A percentile compares a stretch with the other conserved stretches of the same genome.
phyloP scores from a whole-genome alignment of 2,329 filamentous ascomycete species.

The Monilinia vaccinii-corymbosi region DNA sequence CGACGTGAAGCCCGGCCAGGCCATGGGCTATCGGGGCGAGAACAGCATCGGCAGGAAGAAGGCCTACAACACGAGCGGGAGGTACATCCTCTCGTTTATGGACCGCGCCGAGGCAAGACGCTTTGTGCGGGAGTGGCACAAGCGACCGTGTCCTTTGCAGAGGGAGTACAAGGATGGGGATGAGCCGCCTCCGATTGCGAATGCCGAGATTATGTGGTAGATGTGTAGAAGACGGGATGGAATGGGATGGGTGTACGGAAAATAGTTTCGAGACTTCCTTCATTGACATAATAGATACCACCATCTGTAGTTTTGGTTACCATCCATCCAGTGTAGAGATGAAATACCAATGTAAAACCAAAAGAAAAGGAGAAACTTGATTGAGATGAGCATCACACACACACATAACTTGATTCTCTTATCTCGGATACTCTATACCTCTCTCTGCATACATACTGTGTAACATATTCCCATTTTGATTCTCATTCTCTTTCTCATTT shows the following conservation, averaged over 20 bases:
- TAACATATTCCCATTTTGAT: neutral
- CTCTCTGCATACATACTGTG: constrained; percentile 20
- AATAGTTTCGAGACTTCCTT: neutral
- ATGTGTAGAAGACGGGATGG: neutral
- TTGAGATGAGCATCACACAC: neutral
- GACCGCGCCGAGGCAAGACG: constrained; percentile 30
- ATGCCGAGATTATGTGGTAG: constrained; percentile 41
- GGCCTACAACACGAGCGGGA: constrained; percentile 12
- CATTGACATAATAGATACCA: neutral
- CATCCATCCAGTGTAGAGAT: neutral
- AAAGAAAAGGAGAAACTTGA: neutral
- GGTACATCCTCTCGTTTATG: constrained; percentile 27
- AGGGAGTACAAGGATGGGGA: constrained; percentile 29
- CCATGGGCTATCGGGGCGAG: neutral
- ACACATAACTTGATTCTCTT: neutral
- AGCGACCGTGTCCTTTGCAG: constrained; percentile 33
- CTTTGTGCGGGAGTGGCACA: constrained; percentile 45
- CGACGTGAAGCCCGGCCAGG: neutral
- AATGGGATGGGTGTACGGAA: neutral
- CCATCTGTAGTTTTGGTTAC: neutral
- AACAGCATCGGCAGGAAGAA: neutral
- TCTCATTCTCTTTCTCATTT: neutral
- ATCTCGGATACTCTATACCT: constrained; percentile 11
- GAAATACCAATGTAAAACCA: neutral
- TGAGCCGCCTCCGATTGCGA: constrained; percentile 33